Conservation (phyloP, 495 filamentous ascomycete species). For the Penicillium pulvis region DNA sequence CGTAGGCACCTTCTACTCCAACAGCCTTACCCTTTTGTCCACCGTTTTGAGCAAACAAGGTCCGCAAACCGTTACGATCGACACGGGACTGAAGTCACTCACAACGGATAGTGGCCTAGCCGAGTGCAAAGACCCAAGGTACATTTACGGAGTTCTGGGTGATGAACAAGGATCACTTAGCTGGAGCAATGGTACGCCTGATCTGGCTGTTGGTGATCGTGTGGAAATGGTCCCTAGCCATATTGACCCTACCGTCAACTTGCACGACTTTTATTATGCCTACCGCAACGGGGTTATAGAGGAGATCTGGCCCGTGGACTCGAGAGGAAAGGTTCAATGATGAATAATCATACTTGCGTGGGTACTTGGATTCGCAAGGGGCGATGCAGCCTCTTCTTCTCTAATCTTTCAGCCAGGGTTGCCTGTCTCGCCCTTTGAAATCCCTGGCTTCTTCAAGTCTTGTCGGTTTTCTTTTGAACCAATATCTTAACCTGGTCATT, state of each 20-base stretch:
- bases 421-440: neutral
- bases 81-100: conserved; percentile 40
- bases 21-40: conserved; percentile 37
- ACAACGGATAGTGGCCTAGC: conserved; percentile 43
- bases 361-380: neutral
- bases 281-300: conserved; percentile 35
- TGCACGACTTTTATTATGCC: conserved; percentile 43
- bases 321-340: conserved; percentile 41
- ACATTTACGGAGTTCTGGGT: conserved; percentile 35
- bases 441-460: neutral
- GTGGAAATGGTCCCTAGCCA: conserved; percentile 43
- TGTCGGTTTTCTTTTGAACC: neutral
- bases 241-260: conserved; percentile 42
- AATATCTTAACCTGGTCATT: neutral
- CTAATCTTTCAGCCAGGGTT: neutral
- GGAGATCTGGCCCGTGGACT: conserved; percentile 43
- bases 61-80: conserved; percentile 35
- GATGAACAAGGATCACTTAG: conserved; percentile 40
- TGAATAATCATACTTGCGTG: neutral
- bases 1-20: conserved; percentile 38
- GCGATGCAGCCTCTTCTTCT: neutral
- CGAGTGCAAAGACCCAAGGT: conserved; percentile 38
- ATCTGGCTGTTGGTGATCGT: conserved; percentile 33
- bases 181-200: conserved; percentile 33
- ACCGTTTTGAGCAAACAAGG: conserved; percentile 42